A percentile compares a stretch with the other conserved stretches of the same genome.
Evolutionary conservation across 345 rosid species (phyloP).

Genomic region (Dipteronia dyeriana): DNA sequence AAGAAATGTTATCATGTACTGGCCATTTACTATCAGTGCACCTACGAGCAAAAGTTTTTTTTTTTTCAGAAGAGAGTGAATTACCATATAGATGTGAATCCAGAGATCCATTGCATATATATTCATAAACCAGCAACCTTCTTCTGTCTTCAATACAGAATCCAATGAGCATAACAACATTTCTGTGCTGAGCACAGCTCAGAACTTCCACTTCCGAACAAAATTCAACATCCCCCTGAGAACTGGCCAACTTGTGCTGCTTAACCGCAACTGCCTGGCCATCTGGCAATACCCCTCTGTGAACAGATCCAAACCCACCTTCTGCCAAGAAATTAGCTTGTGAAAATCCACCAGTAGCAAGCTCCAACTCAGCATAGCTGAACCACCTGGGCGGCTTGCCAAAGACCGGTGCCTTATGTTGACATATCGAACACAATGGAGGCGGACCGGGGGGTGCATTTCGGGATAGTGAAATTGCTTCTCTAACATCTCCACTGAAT

Average conservation of each 20-base stretch:
- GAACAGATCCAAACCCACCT: conserved; percentile 99
- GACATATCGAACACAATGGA: conserved; percentile 97
- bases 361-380: conserved; percentile 89
- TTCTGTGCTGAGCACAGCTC: conserved; percentile 98
- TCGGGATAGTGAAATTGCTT: conserved; percentile 80
- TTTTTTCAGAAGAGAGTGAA: background rate
- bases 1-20: background rate
- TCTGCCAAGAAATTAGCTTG: conserved; percentile 97
- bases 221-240: conserved; percentile 98
- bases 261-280: conserved; percentile 99
- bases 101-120: conserved; percentile 95
- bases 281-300: conserved; percentile 92
- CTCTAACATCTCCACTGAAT: conserved; percentile 79
- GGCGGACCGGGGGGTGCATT: conserved; percentile 89
- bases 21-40: conserved; percentile 4
- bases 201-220: conserved; percentile 99
- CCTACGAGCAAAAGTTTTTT: background rate
- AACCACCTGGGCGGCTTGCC: conserved; percentile 99
- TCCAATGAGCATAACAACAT: conserved; percentile 96
- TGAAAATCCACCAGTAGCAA: conserved; percentile 98
- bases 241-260: conserved; percentile 97
- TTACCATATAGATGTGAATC: conserved; percentile 95
- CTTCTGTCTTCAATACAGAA: conserved; percentile 95
- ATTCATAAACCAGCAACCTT: conserved; percentile 93
- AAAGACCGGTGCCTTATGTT: conserved; percentile 93